Conservation (phyloP, 1,139 yeast genomes). For the Zygoascus meyerae region DNA sequence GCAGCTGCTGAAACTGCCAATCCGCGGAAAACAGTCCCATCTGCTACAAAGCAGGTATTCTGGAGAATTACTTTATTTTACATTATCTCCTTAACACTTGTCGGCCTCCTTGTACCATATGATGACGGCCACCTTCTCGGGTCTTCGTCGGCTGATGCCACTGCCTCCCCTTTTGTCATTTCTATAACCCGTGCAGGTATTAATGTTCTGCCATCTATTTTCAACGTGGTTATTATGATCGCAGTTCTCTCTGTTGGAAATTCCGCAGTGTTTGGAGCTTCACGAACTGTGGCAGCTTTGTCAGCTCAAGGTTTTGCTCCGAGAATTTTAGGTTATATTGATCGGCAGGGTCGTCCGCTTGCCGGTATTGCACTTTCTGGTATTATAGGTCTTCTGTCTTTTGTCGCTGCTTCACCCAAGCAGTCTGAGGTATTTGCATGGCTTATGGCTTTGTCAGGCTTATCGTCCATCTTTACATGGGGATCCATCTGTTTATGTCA, state of each 20-base stretch:
- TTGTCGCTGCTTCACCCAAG: constrained; percentile 63
- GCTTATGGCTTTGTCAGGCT: constrained; percentile 75
- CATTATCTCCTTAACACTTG: constrained; percentile 51
- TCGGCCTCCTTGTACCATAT: constrained; percentile 64
- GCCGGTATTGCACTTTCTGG: constrained; percentile 57
- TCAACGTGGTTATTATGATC: constrained; percentile 66
- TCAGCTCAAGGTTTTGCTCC: constrained; percentile 85
- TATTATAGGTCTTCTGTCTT: constrained; percentile 60
- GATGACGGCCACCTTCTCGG: constrained; percentile 44
- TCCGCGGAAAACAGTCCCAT: constrained; percentile 61
- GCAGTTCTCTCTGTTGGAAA: constrained; percentile 73
- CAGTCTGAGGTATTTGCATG: constrained; percentile 67
- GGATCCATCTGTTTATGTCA: constrained; percentile 70
- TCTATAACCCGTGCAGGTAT: constrained; percentile 56
- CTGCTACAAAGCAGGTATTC: constrained; percentile 63
- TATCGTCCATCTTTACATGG: constrained; percentile 79
- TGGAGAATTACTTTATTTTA: constrained; percentile 69
- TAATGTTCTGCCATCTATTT: constrained; percentile 57
- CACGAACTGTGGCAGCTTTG: constrained; percentile 75
- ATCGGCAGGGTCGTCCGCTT: constrained; percentile 68
- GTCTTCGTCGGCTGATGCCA: constrained; percentile 44
- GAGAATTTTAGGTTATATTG: constrained; percentile 62
- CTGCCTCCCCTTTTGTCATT: constrained; percentile 71
- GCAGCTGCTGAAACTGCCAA: constrained; percentile 78
- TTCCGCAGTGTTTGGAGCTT: constrained; percentile 69